Base-by-base conservation (phyloP, 2,329 filamentous ascomycete species). In the Chrysoporthe puriensis region DNA sequence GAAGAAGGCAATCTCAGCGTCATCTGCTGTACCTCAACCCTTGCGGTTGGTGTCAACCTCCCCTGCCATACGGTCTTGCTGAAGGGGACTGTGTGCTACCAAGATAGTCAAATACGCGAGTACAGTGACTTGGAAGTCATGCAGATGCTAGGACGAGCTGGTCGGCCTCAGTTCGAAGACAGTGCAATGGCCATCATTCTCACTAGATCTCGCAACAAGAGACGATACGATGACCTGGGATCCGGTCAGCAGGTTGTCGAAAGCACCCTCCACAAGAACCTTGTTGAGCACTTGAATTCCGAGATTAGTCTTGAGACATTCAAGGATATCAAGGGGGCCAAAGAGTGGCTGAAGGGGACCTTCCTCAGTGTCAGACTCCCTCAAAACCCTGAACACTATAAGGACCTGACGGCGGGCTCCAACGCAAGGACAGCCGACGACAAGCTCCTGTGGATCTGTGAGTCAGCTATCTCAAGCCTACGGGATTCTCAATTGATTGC, bases 141-240 rank as follows among this genome's bases (percentile, higher is more conserved):
- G 90, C 93, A 97, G 73, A 96, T 97, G 93, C 85, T 96, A 61
- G 93, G 93, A 7, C 88, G 93, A 70, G 93, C 93, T 62, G 93
- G 93, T 1, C 84, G 93, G 26, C 93, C 93, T 6, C 93, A 96
- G 74, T 96, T 94, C 70, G 93, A 95, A 72, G 84, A 88, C 62
- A 91, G 82, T 67, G 93, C 91, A 3, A 85, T 89, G 50, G 93
- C 91, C 13, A 88, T 96, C 18, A 94, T 97, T 65, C 87, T 97
- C 81, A 96, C 93, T 0, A 85, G 87, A 34, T 81, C 83, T n/a
- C 81, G 88, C 4, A 90, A 89, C 62, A 86, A 87, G 6, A 73
- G 82, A 2, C 84, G 86, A 62, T 96, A 96, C 73, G 87, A 94
- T 72, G 88, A 83, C 71, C 88, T 96, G 81, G 86, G 92, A 1